Percentiles rank a stretch among this genome's conserved stretches.
Conservation (phyloP, 306 rosid genomes). For the Astragalus membranaceus region DNA sequence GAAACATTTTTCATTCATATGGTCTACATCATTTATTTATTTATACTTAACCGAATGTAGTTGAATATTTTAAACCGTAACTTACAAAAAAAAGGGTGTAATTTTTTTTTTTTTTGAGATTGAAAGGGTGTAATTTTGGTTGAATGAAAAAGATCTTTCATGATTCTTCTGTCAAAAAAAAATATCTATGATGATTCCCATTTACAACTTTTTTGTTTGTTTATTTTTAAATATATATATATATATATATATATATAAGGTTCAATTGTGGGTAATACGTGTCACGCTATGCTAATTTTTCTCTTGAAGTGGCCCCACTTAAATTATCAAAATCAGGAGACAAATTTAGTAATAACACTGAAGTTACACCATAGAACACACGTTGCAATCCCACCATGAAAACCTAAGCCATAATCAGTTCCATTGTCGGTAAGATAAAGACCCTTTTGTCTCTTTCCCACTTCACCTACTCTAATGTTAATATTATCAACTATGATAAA, state of each 20-base stretch:
- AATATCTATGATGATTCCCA: too few relatives aligned
- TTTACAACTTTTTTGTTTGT: background rate
- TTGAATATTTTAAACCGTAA: background rate
- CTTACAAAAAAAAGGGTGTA: background rate
- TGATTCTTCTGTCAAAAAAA: background rate
- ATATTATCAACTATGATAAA: background rate
- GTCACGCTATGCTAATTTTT: background rate
- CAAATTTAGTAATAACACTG: background rate
- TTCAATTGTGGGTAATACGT: conserved; percentile 6
- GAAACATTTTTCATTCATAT: background rate
- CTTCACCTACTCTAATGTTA: background rate
- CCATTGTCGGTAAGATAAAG: background rate
- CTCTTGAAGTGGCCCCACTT: background rate
- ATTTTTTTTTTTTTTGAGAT: too few relatives aligned
- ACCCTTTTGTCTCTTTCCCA: conserved; percentile 1
- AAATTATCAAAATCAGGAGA: background rate
- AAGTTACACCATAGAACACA: background rate
- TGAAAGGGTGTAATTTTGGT: background rate
- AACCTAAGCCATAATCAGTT: background rate
- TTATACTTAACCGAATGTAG: background rate
- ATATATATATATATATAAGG: too few relatives aligned
- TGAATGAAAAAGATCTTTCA: background rate
- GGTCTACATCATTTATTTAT: conserved; percentile 7
- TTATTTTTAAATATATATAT: too few relatives aligned
- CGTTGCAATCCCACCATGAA: background rate